Evolutionary conservation across 768 basidiomycete genomes (phyloP).

Genomic region (Tricholoma sp.): DNA sequence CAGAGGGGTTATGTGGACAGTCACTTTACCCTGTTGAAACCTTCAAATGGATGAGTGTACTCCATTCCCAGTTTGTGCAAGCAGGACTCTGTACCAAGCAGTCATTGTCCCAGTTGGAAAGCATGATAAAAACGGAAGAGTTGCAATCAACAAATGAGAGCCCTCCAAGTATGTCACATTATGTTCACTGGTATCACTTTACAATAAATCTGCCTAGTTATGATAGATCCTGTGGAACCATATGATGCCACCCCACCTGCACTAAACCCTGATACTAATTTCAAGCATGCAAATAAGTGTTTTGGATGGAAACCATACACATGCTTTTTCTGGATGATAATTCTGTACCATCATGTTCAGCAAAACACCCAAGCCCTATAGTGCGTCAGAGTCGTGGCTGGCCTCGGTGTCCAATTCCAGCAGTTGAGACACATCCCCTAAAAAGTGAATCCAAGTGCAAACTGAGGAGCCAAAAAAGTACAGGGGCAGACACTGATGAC

Average conservation of each 20-base stretch:
- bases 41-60: too few species aligned
- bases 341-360: too few species aligned
- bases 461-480: not conserved
- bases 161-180: too few species aligned
- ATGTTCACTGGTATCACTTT: not conserved
- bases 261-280: not conserved
- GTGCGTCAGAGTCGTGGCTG: not conserved
- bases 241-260: not conserved
- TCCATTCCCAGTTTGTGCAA: too few species aligned
- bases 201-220: not conserved
- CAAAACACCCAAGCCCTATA: not conserved
- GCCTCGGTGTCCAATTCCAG: not conserved
- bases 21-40: not conserved
- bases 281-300: not conserved
- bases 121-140: too few species aligned
- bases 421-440: not conserved
- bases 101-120: too few species aligned
- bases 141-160: too few species aligned
- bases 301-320: not conserved
- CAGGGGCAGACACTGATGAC: not conserved
- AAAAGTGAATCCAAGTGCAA: not conserved
- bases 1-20: not conserved
- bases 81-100: too few species aligned
- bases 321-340: not conserved
- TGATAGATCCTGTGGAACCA: not conserved